These are phyloP conservation scores for Botrytis galanthina DNA, from an alignment of 2,329 filamentous ascomycete species.

Conservation along the genomic window DNA sequence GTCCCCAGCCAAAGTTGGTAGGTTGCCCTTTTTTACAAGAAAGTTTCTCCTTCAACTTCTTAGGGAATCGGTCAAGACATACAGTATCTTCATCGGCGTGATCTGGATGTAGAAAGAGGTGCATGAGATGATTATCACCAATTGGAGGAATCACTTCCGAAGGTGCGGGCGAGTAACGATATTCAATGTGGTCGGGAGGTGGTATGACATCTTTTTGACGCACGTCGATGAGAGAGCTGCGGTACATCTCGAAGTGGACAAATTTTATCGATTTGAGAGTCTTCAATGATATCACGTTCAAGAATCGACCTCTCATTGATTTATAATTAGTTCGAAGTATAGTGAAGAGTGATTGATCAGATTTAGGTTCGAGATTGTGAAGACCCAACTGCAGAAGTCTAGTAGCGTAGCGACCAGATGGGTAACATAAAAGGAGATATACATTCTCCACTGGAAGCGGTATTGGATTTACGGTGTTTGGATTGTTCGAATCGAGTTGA, in stretches of 20 bases:
- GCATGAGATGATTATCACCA: conserved; percentile 27
- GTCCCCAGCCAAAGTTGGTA: conserved; percentile 29
- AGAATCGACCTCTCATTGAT: conserved; percentile 19
- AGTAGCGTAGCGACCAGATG: conserved; percentile 26
- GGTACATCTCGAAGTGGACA: conserved; percentile 28
- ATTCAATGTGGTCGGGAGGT: conserved; percentile 24
- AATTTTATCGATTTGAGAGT: conserved; percentile 30
- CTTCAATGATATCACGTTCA: conserved; percentile 21
- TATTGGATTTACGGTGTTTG: neutral
- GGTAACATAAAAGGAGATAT: conserved; percentile 29
- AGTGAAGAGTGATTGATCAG: conserved; percentile 26
- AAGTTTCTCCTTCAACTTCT: conserved; percentile 30
- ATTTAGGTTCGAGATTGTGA: conserved; percentile 13
- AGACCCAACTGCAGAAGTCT: conserved; percentile 28
- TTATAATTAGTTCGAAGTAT: conserved; percentile 22
- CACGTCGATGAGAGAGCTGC: conserved; percentile 27
- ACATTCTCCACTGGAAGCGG: conserved; percentile 9
- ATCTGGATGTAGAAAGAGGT: conserved; percentile 26
- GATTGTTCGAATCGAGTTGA: conserved; percentile 1
- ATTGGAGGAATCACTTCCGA: conserved; percentile 28
- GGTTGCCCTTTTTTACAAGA: conserved; percentile 19
- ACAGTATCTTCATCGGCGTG: conserved; percentile 22
- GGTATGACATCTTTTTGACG: conserved; percentile 28
- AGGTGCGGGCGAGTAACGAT: conserved; percentile 27
- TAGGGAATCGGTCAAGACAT: conserved; percentile 28